phyloP scores from a whole-genome alignment of 2,329 filamentous ascomycete species.

The Thermoascus crustaceus region DNA sequence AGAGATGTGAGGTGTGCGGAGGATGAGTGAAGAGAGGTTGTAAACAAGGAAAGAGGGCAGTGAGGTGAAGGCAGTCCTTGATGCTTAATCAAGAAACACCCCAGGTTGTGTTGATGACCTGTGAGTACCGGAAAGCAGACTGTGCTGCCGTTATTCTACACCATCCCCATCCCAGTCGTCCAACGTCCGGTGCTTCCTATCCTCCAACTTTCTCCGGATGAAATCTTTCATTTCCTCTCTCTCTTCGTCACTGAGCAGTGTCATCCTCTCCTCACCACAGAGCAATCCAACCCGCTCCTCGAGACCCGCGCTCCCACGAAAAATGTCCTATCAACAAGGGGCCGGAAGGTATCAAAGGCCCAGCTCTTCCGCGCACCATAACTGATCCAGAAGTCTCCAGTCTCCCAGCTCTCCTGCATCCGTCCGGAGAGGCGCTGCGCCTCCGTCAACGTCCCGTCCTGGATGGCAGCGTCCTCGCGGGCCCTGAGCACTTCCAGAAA shows the following conservation, averaged over 20 bases:
- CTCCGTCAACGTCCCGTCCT: conserved; percentile 4
- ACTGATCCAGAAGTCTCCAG: conserved; percentile 13
- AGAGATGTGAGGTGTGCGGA: too few relatives aligned
- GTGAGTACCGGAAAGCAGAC: too few relatives aligned
- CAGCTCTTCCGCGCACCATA: conserved; percentile 16
- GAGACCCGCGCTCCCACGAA: conserved; percentile 13
- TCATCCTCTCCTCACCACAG: too few relatives aligned
- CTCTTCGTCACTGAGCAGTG: conserved; percentile 13
- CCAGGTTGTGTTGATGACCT: too few relatives aligned
- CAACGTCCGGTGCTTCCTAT: conserved; percentile 2
- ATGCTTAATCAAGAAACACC: too few relatives aligned
- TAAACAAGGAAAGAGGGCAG: too few relatives aligned
- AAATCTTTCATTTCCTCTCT: conserved; percentile 11
- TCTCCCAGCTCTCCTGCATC: conserved; percentile 15
- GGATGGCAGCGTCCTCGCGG: conserved; percentile 5
- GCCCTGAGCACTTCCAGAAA: conserved; percentile 10
- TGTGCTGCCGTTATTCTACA: too few relatives aligned
- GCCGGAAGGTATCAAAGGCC: conserved; percentile 20
- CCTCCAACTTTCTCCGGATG: conserved; percentile 12
- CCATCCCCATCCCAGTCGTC: background rate
- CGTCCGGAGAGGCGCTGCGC: conserved; percentile 7
- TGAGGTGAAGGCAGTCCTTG: too few relatives aligned
- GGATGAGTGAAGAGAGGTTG: too few relatives aligned
- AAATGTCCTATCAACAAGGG: conserved; percentile 16
- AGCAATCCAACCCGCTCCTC: conserved; percentile 12